Evolutionary conservation across 1,139 yeast genomes (phyloP), one percentile per base, ranked within the genome.

Genomic region (Pichiaceae sp.): DNA sequence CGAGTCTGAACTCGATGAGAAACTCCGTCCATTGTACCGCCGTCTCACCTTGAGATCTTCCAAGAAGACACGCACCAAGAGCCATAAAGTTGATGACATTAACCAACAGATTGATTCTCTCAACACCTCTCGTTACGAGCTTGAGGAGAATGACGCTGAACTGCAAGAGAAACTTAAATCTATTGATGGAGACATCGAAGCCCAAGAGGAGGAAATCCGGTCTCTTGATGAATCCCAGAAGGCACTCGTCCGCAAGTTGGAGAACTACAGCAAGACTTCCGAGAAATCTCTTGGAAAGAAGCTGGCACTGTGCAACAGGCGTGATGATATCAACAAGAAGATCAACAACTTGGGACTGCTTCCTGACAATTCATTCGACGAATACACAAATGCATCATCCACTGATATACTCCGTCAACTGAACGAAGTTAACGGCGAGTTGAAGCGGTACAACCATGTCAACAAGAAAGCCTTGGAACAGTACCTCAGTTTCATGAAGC

Each of bases 391-490:
- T 23, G 37, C 39, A 7, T 31, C 48, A 5, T 72, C 86, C 2
- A 75, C 75, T 34, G 68, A 71, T 6, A 56, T 87, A 27, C 60
- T 85, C 34, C 53, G 56, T n/a, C 63, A 70, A 40, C 66, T 86
- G 46, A 78, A 74, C 40, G 60, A 61, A 29, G 70, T 78, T 4
- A 76, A 79, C 36, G 73, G 71, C 31, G 72, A 71, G 26, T 64
- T 87, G 32, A 70, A 72, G 29, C 70, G 75, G 48, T 82, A 74
- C 56, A 72, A 75, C 17, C 95, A 86, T 56, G 84, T 91, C 40
- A 91, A 91, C 60, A 84, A 83, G 54, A 84, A 86, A 52, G 96
- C 98, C 0, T 67, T 84, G 48, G 97, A 89, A 51, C 96, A 91
- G 54, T 85, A 71, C 54, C 66, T 70, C 39, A 78, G 75, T 31